Conservation (phyloP, 345 rosid genomes). For the Linum tenue region DNA sequence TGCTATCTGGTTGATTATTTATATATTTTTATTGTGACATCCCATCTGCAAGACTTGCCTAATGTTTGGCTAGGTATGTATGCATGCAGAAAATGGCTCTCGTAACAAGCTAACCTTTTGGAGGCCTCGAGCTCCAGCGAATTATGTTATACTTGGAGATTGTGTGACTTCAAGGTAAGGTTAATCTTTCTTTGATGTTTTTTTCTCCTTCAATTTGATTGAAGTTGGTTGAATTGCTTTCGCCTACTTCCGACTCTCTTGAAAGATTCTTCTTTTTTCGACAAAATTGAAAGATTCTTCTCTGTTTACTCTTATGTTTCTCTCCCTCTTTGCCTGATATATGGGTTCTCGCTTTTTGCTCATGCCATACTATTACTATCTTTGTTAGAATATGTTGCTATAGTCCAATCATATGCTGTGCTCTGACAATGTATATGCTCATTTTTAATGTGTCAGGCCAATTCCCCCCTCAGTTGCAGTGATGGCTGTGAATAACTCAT, state of each 20-base stretch:
- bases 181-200: not conserved
- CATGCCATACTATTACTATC: not conserved
- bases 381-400: not conserved
- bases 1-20: constrained; percentile 7
- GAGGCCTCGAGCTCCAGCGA: constrained; percentile 93
- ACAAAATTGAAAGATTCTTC: not conserved
- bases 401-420: not conserved
- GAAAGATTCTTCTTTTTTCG: not conserved
- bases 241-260: not conserved
- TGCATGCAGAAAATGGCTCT: constrained; percentile 58
- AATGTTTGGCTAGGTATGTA: not conserved
- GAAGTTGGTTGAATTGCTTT: not conserved
- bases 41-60: not conserved
- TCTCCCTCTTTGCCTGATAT: not conserved
- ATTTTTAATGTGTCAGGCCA: constrained; percentile 47
- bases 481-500: constrained; percentile 80
- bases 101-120: constrained; percentile 77
- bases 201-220: not conserved
- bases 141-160: constrained; percentile 92
- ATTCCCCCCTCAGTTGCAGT: constrained; percentile 95
- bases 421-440: not conserved
- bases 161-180: constrained; percentile 90
- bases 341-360: not conserved
- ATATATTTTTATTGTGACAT: not conserved
- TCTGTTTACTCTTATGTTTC: not conserved